Base-by-base conservation (phyloP, 2,329 filamentous ascomycete genomes). In the Pseudopithomyces maydicus region DNA sequence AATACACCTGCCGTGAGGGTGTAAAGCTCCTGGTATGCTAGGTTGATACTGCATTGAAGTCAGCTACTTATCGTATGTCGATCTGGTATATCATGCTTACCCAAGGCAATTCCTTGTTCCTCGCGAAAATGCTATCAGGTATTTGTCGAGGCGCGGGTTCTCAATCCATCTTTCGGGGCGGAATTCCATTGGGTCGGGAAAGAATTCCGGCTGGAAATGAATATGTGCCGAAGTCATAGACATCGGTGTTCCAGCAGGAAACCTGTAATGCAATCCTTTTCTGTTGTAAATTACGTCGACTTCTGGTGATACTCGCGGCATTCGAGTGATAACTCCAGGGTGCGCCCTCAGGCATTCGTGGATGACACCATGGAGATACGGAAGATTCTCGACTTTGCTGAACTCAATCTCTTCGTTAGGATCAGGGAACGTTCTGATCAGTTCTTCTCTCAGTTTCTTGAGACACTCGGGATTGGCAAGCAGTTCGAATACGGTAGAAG, bases 401-500 rank as follows among this genome's bases (percentile, higher is more conserved):
- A 26, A 44, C 2, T 19, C 11, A 12, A 44, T 44, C 5, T 14
- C n/a, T 12, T 42, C 36, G 41, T 51, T 32, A 1, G 20, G 52
- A 19, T 54, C 44, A 6, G 51, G 50, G 19, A 54, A 41, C 6
- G 39, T 26, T 22, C 19, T 52, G 29, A 8, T 52, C 15, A 56
- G 39, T 33, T 56, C 48, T 5, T 15, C 47, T 33, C 36, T 56
- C 20, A 39, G 19, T 35, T 46, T 56, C 17, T 41, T 14, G n/a
- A 52, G 41, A 10, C 33, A 26, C 17, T 8, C 26, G 23, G 39
- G 49, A 32, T 54, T 54, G 10, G 32, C 22, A 17, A 54, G 39
- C 15, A 59, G 50, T 14, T 59, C 12, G 41, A 23, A 52, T 43
- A 52, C 39, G 19, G 38, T 23, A 19, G 39, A 17, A 11, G 19